Percentiles rank a stretch among this genome's conserved stretches.
These are phyloP conservation scores for Cercophora newfieldiana DNA, from an alignment of 495 filamentous ascomycete species.

Conservation along the genomic window DNA sequence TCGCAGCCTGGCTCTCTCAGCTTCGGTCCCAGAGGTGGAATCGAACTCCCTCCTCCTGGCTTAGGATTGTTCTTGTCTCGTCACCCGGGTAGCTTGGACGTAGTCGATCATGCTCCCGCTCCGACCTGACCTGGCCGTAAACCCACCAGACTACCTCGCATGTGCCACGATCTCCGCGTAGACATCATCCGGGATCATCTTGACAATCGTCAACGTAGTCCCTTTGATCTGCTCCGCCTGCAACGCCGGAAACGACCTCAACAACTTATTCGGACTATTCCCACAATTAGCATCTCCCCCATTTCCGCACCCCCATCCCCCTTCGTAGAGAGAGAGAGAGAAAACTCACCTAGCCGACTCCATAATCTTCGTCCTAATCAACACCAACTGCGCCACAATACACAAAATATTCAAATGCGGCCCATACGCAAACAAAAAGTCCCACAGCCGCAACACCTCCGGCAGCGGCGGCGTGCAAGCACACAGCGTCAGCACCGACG, in stretches of 20 bases:
- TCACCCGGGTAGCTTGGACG: too few species aligned
- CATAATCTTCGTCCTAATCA: constrained; percentile 82
- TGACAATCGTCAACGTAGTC: constrained; percentile 73
- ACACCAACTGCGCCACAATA: constrained; percentile 92
- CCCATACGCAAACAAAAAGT: constrained; percentile 95
- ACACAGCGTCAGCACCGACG: constrained; percentile 89
- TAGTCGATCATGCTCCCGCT: too few species aligned
- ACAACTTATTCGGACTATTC: constrained; percentile 80
- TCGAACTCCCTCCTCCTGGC: too few species aligned
- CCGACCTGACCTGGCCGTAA: not conserved
- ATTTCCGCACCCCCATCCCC: too few species aligned
- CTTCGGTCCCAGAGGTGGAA: too few species aligned
- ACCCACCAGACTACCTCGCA: constrained; percentile 56
- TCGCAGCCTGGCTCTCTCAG: too few species aligned
- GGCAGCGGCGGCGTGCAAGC: constrained; percentile 96
- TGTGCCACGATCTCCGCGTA: constrained; percentile 87
- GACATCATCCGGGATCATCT: constrained; percentile 83
- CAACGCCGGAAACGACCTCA: constrained; percentile 85
- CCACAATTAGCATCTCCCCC: constrained; percentile 20
- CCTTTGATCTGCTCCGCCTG: constrained; percentile 79
- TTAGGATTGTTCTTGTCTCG: too few species aligned
- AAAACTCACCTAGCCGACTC: constrained; percentile 71
- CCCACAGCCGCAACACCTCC: constrained; percentile 94
- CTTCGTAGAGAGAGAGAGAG: not conserved
- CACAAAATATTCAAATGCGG: constrained; percentile 93